Percentiles rank a stretch among this genome's conserved stretches.
These are phyloP conservation scores for Intubia oerlemansii DNA, from an alignment of 2,329 filamentous ascomycete species.

Conservation along the genomic window DNA sequence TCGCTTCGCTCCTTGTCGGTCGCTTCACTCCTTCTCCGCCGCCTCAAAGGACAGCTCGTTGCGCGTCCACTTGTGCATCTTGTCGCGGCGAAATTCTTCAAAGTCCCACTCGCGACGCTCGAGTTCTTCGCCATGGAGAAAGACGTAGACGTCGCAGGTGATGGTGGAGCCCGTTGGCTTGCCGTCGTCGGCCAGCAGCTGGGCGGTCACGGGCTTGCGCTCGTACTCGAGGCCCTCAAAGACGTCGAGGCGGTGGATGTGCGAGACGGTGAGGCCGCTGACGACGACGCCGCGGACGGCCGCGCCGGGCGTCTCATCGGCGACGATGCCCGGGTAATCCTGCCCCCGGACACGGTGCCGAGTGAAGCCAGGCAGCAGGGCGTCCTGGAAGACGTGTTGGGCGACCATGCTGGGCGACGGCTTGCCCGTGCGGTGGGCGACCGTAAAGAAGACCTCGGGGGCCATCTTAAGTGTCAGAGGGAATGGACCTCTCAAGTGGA, in stretches of 20 bases:
- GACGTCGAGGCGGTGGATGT: conserved; percentile 52
- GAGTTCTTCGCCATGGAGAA: conserved; percentile 25
- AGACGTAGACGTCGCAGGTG: conserved; percentile 50
- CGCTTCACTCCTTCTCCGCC: no score
- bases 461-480: conserved; percentile 36
- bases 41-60: conserved; percentile 24
- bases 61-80: conserved; percentile 34
- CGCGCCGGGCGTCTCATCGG: conserved; percentile 28
- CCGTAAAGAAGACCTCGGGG: conserved; percentile 66
- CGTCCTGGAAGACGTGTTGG: conserved; percentile 46
- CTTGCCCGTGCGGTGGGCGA: conserved; percentile 43
- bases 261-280: conserved; percentile 54
- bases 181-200: conserved; percentile 14
- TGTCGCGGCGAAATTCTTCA: conserved; percentile 58
- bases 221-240: conserved; percentile 68
- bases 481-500: no score
- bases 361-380: conserved; percentile 51
- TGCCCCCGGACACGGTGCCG: conserved; percentile 45
- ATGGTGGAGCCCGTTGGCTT: no score
- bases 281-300: conserved; percentile 58
- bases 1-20: no score
- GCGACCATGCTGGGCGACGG: conserved; percentile 26
- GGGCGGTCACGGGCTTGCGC: conserved; percentile 31
- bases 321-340: conserved; percentile 61
- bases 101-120: conserved; percentile 76